These are phyloP conservation scores for Apophysomyces trapeziformis DNA, from an alignment of 371 early-diverging fungal genomes.

Conservation along the genomic window DNA sequence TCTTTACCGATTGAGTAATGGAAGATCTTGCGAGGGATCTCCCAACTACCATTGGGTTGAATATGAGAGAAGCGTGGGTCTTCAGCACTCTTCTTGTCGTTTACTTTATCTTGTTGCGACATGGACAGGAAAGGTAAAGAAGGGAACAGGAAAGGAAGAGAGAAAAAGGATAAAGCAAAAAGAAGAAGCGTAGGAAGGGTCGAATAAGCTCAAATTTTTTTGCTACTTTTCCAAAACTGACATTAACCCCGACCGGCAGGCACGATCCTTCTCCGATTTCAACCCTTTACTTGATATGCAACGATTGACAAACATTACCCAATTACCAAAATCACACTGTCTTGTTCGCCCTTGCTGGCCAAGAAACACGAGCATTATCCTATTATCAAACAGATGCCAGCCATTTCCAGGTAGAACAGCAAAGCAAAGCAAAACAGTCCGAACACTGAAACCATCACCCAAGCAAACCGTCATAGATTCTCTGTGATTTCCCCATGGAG, in stretches of 20 bases:
- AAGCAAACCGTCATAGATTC: background rate
- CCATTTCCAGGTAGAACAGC: background rate
- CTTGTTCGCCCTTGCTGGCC: background rate
- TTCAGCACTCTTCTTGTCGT: background rate
- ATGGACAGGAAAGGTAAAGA: background rate
- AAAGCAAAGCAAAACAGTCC: background rate
- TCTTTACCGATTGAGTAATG: conserved; percentile 57
- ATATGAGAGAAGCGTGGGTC: conserved; percentile 29
- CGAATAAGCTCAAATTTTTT: background rate
- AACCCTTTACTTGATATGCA: background rate
- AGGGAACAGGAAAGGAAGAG: background rate
- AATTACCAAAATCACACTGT: background rate
- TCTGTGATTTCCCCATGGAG: background rate
- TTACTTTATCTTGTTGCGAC: background rate
- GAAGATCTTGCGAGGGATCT: conserved; percentile 56
- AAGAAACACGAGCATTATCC: background rate
- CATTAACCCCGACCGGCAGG: background rate
- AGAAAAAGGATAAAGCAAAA: background rate
- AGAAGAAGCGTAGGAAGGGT: background rate
- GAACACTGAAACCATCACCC: no score
- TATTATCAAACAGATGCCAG: background rate
- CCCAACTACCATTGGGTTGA: conserved; percentile 51
- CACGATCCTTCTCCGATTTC: no score
- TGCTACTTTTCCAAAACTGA: background rate
- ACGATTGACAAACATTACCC: background rate